phyloP scores from a whole-genome alignment of 2,329 filamentous ascomycete genomes.

The Exophiala lecanii-corni region DNA sequence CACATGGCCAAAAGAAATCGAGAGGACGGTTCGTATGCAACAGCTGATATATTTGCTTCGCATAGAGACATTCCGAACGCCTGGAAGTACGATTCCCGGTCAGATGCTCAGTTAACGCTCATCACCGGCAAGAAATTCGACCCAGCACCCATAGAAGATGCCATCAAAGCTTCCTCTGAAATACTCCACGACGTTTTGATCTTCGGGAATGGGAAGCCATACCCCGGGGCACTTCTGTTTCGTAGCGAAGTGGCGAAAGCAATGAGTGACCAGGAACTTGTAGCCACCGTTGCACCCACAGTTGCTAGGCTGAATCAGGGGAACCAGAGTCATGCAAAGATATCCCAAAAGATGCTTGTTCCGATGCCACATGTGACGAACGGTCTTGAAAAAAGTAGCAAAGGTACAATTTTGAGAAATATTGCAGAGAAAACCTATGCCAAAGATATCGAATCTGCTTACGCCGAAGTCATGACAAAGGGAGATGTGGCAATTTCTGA shows the following conservation, averaged over 20 bases:
- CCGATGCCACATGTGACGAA: constrained; percentile 35
- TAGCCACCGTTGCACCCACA: constrained; percentile 39
- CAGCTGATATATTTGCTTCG: constrained; percentile 57
- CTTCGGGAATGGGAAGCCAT: constrained; percentile 56
- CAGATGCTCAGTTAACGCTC: constrained; percentile 59
- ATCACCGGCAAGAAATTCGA: constrained; percentile 67
- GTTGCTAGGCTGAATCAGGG: constrained; percentile 47
- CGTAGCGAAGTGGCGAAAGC: constrained; percentile 31
- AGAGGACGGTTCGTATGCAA: constrained; percentile 57
- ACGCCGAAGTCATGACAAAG: constrained; percentile 31
- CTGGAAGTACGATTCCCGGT: constrained; percentile 60
- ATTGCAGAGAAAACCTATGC: constrained; percentile 49
- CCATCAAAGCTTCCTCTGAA: constrained; percentile 42
- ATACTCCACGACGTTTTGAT: constrained; percentile 54
- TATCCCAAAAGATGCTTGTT: constrained; percentile 49
- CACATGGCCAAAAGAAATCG: constrained; percentile 56
- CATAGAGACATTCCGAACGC: constrained; percentile 50
- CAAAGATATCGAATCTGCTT: constrained; percentile 29
- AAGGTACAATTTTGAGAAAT: constrained; percentile 54
- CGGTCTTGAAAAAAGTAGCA: constrained; percentile 56
- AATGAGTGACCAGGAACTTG: constrained; percentile 35
- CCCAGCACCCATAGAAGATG: constrained; percentile 56
- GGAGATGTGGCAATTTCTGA: constrained; percentile 9
- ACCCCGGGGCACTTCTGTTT: constrained; percentile 55
- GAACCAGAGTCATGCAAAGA: constrained; percentile 48